Percentiles rank a stretch among this genome's conserved stretches.
These are phyloP conservation scores for Tuctoria greenei DNA, from an alignment of 176 grass and related monocot genomes.

Conservation along the genomic window DNA sequence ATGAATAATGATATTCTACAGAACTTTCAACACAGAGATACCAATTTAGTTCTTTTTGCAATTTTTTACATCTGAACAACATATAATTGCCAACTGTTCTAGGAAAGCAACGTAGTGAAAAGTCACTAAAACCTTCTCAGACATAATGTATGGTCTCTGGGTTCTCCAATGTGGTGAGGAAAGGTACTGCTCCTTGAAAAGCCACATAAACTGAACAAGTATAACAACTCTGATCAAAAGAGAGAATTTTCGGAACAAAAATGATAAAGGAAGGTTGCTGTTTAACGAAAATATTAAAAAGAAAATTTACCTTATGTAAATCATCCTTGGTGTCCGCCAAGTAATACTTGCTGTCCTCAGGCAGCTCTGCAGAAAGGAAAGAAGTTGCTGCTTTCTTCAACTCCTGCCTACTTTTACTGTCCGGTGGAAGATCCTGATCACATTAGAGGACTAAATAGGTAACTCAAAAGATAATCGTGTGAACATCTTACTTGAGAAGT, in stretches of 20 bases:
- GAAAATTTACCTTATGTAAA: conserved; percentile 74
- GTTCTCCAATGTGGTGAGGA: conserved; percentile 91
- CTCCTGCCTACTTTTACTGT: conserved; percentile 87
- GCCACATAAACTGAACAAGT: conserved; percentile 82
- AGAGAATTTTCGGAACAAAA: background rate
- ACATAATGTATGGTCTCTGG: conserved; percentile 93
- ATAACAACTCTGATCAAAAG: conserved; percentile 5
- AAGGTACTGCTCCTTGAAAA: conserved; percentile 93
- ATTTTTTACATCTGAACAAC: background rate
- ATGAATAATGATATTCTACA: background rate
- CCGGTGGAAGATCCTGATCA: conserved; percentile 81
- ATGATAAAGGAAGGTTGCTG: background rate
- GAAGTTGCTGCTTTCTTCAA: conserved; percentile 75
- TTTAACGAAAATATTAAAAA: conserved; percentile 10
- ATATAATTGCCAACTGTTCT: conserved; percentile 7
- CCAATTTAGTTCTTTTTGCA: conserved; percentile 13
- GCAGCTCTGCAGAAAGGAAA: conserved; percentile 81
- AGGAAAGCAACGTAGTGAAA: conserved; percentile 6
- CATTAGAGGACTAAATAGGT: conserved; percentile 19
- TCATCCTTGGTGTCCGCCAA: conserved; percentile 86
- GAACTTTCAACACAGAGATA: conserved; percentile 14
- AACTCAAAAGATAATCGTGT: conserved; percentile 6
- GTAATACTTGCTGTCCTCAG: conserved; percentile 94
- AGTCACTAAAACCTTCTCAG: conserved; percentile 63
- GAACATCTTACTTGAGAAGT: conserved; percentile 9